phyloP scores from a whole-genome alignment of 306 rosid genomes.

The Sicyos baderoa region DNA sequence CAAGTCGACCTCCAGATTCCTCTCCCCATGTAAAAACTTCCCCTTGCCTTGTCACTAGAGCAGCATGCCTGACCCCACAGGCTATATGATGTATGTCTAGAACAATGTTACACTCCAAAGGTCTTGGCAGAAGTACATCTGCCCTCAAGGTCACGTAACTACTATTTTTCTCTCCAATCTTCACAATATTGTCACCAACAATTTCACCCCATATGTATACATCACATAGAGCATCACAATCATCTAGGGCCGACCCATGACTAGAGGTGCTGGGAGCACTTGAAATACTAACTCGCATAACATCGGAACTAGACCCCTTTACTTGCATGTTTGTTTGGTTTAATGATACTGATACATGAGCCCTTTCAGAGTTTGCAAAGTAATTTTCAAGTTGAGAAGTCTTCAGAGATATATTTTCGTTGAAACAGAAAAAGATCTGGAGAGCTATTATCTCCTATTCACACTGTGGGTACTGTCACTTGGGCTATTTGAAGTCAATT shows the following conservation, averaged over 20 bases:
- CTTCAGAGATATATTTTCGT: conserved; percentile 53
- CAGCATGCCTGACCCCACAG: conserved; percentile 90
- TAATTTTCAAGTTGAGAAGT: conserved; percentile 39
- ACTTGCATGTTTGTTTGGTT: conserved; percentile 78
- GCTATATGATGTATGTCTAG: conserved; percentile 84
- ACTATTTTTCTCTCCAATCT: conserved; percentile 59
- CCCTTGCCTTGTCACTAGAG: conserved; percentile 93
- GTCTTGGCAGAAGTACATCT: conserved; percentile 88
- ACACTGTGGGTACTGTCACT: conserved; percentile 67
- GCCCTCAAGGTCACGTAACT: conserved; percentile 48
- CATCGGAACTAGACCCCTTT: conserved; percentile 90
- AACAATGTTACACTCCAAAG: conserved; percentile 73
- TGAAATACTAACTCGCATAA: conserved; percentile 92
- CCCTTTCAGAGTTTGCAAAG: conserved; percentile 49
- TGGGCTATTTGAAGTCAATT: conserved; percentile 70
- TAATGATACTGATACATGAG: conserved; percentile 68
- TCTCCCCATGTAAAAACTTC: conserved; percentile 98
- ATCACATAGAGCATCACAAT: conserved; percentile 91
- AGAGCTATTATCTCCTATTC: conserved; percentile 53
- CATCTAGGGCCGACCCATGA: conserved; percentile 94
- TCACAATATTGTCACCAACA: conserved; percentile 58
- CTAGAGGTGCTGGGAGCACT: conserved; percentile 98
- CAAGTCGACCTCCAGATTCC: conserved; percentile 98
- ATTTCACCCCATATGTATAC: conserved; percentile 96
- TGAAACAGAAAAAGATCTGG: conserved; percentile 48